Evolutionary conservation across 306 rosid genomes (phyloP).

Genomic region (Psophocarpus tetragonolobus): DNA sequence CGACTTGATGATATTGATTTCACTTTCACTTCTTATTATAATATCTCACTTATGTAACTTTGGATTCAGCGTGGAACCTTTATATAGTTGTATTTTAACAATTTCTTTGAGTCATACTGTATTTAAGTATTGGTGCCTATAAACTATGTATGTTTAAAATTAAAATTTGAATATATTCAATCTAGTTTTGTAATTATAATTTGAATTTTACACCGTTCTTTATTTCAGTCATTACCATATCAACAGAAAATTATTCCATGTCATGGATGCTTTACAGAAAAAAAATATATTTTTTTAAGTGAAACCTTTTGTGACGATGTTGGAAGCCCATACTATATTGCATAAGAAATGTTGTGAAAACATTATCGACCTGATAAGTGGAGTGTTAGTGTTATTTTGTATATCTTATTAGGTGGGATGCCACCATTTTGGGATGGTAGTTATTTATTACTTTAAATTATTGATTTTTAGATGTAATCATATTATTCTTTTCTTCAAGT

Average conservation of each 20-base stretch:
- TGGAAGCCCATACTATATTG: conserved; percentile 68
- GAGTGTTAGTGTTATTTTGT: conserved; percentile 68
- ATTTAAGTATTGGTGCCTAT: neutral
- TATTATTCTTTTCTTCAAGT: conserved; percentile 12
- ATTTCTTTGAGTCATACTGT: neutral
- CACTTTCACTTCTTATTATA: no score
- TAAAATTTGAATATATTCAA: conserved; percentile 1
- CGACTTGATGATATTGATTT: neutral
- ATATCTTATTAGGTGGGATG: conserved; percentile 59
- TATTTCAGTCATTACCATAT: conserved; percentile 11
- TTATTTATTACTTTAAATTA: conserved; percentile 7
- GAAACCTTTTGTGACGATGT: conserved; percentile 55
- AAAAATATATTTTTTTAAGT: conserved; percentile 51
- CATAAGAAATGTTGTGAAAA: conserved; percentile 62
- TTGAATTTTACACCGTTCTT: conserved; percentile 13
- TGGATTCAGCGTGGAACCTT: neutral
- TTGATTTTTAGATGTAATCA: conserved; percentile 3
- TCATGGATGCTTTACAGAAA: neutral
- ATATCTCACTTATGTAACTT: neutral
- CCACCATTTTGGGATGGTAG: conserved; percentile 73
- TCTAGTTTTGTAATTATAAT: neutral
- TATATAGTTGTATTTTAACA: neutral
- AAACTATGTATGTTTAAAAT: neutral
- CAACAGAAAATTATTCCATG: neutral
- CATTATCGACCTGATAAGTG: conserved; percentile 67